Evolutionary conservation across 2,329 filamentous ascomycete species (phyloP).

Genomic region (Zymoseptoria pseudotritici): DNA sequence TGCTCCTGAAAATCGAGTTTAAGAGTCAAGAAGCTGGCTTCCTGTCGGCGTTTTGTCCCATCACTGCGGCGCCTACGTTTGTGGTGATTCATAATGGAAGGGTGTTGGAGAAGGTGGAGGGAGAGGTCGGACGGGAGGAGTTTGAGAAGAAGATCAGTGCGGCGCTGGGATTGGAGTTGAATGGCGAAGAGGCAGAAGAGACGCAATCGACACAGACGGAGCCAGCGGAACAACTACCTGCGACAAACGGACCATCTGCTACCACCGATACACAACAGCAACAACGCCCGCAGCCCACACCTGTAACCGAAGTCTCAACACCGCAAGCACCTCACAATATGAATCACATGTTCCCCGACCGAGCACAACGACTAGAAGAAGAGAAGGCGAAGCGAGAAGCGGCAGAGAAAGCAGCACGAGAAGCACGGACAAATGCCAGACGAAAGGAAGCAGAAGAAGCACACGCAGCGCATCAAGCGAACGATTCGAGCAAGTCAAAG

Average conservation of each 20-base stretch:
- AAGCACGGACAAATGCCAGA: conserved; percentile 30
- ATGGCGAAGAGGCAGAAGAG: conserved; percentile 5
- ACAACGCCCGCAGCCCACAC: conserved; percentile 1
- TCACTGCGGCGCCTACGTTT: conserved; percentile 70
- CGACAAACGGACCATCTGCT: background rate
- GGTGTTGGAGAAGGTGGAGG: conserved; percentile 66
- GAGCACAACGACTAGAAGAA: conserved; percentile 42
- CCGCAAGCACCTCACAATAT: conserved; percentile 6
- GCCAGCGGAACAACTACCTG: background rate
- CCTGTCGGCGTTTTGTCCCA: conserved; percentile 71
- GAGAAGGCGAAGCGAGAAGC: conserved; percentile 36
- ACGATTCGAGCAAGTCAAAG: conserved; percentile 32
- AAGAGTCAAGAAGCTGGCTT: conserved; percentile 76
- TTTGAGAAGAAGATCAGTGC: conserved; percentile 52
- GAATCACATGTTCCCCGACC: conserved; percentile 42
- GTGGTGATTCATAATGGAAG: conserved; percentile 70
- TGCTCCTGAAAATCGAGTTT: conserved; percentile 62
- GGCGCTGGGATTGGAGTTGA: conserved; percentile 32
- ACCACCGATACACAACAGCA: background rate
- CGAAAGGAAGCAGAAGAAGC: conserved; percentile 33
- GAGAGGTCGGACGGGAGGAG: conserved; percentile 54
- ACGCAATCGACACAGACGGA: background rate
- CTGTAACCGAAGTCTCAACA: background rate
- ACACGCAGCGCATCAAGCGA: conserved; percentile 16
- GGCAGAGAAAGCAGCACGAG: conserved; percentile 42